Base-by-base conservation (phyloP, 371 early-diverging fungal genomes). In the Hamiltosporidium magnivora region DNA sequence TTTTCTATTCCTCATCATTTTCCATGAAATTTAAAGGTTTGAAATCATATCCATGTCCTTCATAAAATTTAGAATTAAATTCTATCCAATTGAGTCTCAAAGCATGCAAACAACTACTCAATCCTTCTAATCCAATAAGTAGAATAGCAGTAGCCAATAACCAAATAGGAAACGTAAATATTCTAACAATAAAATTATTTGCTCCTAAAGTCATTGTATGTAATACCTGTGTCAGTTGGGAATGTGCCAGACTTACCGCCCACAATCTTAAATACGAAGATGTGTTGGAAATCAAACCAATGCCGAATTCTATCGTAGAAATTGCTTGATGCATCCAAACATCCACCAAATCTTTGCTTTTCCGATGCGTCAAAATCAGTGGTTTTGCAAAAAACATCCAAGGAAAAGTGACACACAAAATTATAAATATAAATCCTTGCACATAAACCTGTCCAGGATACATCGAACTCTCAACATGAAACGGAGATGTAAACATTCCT, bases 1-100 rank as follows among this genome's bases (percentile, higher is more conserved):
- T 25, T 25, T 25, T 25, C 25, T 25, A 25, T 25, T 25, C 25
- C 25, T 25, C 25, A 25, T 25, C 25, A 25, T 25, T 25, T 25
- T 25, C 25, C 25, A 25, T 25, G 1, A 68, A 49, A 12, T 49
- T 49, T 49, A 49, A 12, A 8, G 49, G 49, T 12, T 49, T 12
- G 0, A 49, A 49, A 12, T 6, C 6, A 12, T 49, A 49, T 12
- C 49, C 49, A 49, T 6, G 12, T 12, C 49, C 49, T 59, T 83
- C 84, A 77, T 94, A 97, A 80, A 97, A 96, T 84, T 96, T 99
- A 81, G 86, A 87, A 79, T 95, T 90, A 83, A 99, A 99, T 84
- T 99, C 99, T 61, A 99, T 93, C 95, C 99, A 99, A 83, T 95
- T 94, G 67, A 99, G 85, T 86, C 99, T 90, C 44, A 96, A 85